A percentile compares a stretch with the other conserved stretches of the same genome.
Evolutionary conservation across 164 flowering plant genomes (phyloP).

Genomic region (Stephania yunnanensis): DNA sequence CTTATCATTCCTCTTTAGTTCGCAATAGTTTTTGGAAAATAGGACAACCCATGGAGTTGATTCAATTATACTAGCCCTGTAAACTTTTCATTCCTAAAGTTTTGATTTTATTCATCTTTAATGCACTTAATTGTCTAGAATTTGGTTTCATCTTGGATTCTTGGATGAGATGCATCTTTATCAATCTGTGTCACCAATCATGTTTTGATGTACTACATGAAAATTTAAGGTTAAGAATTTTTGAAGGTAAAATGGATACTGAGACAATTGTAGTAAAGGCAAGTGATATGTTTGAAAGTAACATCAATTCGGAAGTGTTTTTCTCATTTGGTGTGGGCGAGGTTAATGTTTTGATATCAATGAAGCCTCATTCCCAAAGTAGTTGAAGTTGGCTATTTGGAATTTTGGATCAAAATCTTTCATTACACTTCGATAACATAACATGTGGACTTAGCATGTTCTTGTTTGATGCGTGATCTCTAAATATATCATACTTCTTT

Average conservation of each 20-base stretch:
- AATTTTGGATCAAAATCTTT: too few species aligned
- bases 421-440: background rate
- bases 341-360: background rate
- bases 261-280: background rate
- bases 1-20: too few species aligned
- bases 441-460: background rate
- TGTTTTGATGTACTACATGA: too few species aligned
- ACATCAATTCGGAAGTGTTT: background rate
- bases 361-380: too few species aligned
- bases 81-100: too few species aligned
- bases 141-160: background rate
- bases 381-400: too few species aligned
- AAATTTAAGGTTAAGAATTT: too few species aligned
- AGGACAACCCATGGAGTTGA: too few species aligned
- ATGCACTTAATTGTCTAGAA: too few species aligned
- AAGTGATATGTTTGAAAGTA: background rate
- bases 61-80: too few species aligned
- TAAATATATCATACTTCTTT: background rate
- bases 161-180: background rate
- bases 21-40: too few species aligned
- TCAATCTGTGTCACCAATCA: background rate
- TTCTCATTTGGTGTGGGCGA: background rate
- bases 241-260: background rate
- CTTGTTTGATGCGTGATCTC: background rate
- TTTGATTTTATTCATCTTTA: too few species aligned